Evolutionary conservation across 164 flowering plant genomes (phyloP), one percentile per base, ranked within the genome.

Genomic region (Litsea cubeba): DNA sequence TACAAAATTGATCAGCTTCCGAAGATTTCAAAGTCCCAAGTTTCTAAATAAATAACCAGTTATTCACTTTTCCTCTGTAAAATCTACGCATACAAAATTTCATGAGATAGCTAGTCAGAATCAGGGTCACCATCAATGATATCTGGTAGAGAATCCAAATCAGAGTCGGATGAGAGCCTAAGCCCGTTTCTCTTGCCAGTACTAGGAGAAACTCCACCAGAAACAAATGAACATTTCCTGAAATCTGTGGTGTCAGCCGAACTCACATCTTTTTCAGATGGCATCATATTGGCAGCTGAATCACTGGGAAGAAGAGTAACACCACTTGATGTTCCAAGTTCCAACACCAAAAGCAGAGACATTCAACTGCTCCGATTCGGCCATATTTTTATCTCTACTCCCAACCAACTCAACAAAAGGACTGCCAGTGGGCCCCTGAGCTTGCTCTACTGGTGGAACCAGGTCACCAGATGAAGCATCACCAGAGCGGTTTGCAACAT

Each of bases 61-160:
- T 54, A 14, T 15, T 17, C 12, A 0, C 28, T 30, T 28, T 30
- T 30, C 4, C 12, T 26, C 20, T 18, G 24, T 1, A 66, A 26
- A 30, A 17, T 25, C 14, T 23, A 3, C 5, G 35, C 14, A 30
- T 66, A 17, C 69, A 66, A 66, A 66, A 66, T 66, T 17, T 66
- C 20, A 12, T 5, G 23, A 3, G 12, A 25, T 18, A 14, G 35
- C 69, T 66, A 66, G 30, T 66, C 69, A 12, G 40, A 26, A 81
- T 92, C 97, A 23, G 95, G 89, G 67, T 87, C 92, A 14, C 65
- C 87, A 74, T 82, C 87, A 7, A 90, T 79, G 67, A 91, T 88
- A 68, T 87, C 92, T 24, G 98, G 98, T 77, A 86, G 69, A 7
- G 82, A 76, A 73, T 85, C 92, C 22, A 46, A 54, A 24, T 63